Conservation (phyloP, 805 yeast species). For the Candida ficus region DNA sequence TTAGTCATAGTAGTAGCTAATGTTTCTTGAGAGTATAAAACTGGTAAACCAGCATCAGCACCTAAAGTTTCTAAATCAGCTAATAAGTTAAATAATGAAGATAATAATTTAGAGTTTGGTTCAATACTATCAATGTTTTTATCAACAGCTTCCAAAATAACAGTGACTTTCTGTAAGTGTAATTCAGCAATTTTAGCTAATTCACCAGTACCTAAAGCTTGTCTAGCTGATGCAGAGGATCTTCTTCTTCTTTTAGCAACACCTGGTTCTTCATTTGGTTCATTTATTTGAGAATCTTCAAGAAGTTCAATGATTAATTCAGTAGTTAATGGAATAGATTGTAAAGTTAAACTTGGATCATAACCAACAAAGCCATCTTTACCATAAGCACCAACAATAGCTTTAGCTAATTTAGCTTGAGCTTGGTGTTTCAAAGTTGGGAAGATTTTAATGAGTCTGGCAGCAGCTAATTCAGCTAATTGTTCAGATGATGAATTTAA, state of each 20-base stretch:
- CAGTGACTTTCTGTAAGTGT: conserved; percentile 73
- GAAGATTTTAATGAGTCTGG: conserved; percentile 53
- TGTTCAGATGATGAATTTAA: conserved; percentile 41
- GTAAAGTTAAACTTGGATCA: conserved; percentile 49
- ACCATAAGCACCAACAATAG: conserved; percentile 51
- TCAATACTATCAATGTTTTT: conserved; percentile 27
- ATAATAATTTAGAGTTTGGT: conserved; percentile 41
- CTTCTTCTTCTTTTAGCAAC: conserved; percentile 79
- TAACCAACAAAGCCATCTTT: conserved; percentile 38
- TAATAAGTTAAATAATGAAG: conserved; percentile 52
- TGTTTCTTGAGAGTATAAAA: conserved; percentile 85
- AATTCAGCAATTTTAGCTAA: conserved; percentile 69
- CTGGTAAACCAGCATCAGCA: conserved; percentile 87
- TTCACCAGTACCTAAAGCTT: conserved; percentile 64
- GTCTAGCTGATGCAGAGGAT: conserved; percentile 71
- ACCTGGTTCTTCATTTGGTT: conserved; percentile 32
- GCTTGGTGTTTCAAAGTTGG: conserved; percentile 48
- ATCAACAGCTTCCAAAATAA: conserved; percentile 77
- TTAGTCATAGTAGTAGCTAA: conserved; percentile 81
- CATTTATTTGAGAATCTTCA: conserved; percentile 51
- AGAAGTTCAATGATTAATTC: conserved; percentile 56
- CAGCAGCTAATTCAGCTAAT: conserved; percentile 43
- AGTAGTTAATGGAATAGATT: conserved; percentile 48
- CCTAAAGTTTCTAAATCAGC: conserved; percentile 82
- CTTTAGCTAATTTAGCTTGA: conserved; percentile 53